Conservation (phyloP, 73 alveolate genomes). For the Blepharisma japonicum region DNA sequence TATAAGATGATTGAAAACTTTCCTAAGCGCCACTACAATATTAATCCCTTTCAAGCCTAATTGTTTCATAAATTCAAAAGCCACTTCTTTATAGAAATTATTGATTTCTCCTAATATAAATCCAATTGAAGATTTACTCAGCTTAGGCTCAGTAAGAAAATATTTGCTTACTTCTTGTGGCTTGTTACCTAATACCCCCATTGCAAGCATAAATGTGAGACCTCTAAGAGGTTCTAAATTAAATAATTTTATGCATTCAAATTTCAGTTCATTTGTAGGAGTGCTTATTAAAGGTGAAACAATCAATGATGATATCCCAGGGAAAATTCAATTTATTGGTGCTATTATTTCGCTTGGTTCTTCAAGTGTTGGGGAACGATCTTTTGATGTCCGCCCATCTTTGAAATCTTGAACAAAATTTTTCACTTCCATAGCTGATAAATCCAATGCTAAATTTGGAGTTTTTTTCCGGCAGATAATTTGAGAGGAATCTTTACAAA, state of each 20-base stretch:
- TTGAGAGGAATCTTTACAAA: background rate
- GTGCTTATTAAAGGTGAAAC: background rate
- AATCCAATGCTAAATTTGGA: slow-evolving; percentile 1
- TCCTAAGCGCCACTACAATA: slow-evolving; percentile 10
- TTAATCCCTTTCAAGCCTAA: background rate
- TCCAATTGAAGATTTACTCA: slow-evolving; percentile 19
- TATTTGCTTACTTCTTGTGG: background rate
- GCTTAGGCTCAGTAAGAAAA: background rate
- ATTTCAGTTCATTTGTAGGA: slow-evolving; percentile 2
- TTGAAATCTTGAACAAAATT: background rate
- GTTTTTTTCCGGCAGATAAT: background rate
- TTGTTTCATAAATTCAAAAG: slow-evolving; percentile 7
- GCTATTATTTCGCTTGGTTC: slow-evolving; percentile 1
- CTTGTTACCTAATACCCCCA: background rate
- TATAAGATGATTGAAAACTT: background rate
- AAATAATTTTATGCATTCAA: slow-evolving; percentile 16
- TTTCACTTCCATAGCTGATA: background rate
- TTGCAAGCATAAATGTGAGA: background rate
- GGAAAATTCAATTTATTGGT: background rate
- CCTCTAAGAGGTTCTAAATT: slow-evolving; percentile 32
- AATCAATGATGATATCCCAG: background rate
- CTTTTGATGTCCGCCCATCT: slow-evolving; percentile 1
- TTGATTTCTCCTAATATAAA: background rate
- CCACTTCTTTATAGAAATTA: slow-evolving; percentile 15
- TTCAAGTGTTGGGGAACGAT: slow-evolving; percentile 6